Conservation (phyloP, 495 filamentous ascomycete species). For the Aspergillus panamensis region DNA sequence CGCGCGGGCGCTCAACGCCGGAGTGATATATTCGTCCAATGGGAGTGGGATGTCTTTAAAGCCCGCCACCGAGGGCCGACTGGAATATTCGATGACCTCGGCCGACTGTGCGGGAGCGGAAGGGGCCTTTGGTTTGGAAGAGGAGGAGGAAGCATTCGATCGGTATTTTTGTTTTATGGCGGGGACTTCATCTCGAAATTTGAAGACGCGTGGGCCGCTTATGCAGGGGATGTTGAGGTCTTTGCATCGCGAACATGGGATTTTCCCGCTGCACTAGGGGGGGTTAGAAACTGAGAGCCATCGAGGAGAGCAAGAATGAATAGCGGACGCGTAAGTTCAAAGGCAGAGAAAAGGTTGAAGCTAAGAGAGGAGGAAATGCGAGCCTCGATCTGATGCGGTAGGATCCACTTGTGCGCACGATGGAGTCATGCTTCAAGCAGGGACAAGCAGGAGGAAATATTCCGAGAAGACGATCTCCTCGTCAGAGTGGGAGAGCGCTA, state of each 20-base stretch:
- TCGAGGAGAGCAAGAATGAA: too few species aligned
- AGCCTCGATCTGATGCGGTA: background rate
- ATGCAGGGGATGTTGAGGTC: conserved; percentile 26
- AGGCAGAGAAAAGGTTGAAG: too few species aligned
- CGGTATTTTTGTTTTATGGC: conserved; percentile 24
- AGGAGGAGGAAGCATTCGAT: background rate
- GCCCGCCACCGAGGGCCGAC: conserved; percentile 9
- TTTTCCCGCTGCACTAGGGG: conserved; percentile 31
- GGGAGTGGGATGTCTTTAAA: conserved; percentile 11
- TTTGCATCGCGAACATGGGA: conserved; percentile 32
- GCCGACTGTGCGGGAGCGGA: conserved; percentile 1
- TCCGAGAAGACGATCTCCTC: too few species aligned
- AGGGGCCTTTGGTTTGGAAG: conserved; percentile 9
- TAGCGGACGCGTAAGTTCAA: too few species aligned
- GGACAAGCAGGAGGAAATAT: too few species aligned
- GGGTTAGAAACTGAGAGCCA: too few species aligned
- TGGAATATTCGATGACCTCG: conserved; percentile 2
- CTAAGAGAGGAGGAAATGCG: too few species aligned
- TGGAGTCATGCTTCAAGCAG: too few species aligned
- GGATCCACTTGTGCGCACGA: background rate
- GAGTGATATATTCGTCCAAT: conserved; percentile 25
- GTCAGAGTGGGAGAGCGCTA: too few species aligned
- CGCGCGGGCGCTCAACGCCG: conserved; percentile 26
- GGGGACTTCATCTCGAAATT: conserved; percentile 27
- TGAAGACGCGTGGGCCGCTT: conserved; percentile 19